Evolutionary conservation across 768 basidiomycete genomes (phyloP), one percentile per base, ranked within the genome.

Genomic region (Zangia roseola): DNA sequence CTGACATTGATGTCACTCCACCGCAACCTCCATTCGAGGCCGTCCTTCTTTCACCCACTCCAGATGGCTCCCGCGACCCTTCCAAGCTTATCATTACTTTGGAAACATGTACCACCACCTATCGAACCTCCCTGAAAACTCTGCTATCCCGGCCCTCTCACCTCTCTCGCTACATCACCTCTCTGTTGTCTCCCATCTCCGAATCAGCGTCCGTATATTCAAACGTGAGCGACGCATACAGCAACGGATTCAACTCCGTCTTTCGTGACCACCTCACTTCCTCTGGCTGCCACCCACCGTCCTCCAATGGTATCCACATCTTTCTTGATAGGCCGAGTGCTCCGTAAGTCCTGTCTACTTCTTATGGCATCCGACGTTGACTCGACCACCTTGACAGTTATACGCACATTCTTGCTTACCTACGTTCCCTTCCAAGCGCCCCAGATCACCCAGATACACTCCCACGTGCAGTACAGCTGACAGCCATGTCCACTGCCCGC

Each of bases 261-360:
- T 84, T 88, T 61, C 78, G 75, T 34, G 75, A 79, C 24, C 87
- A 89, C 55, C 78, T 88, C 8, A 68, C 78, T 13, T 78, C 83
- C 7, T 79, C 81, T 46, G 84, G 82, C 6, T 68, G 81, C 33
- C 61, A 84, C 4, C 57, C 70, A 1, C 75, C 72, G 21, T 61
- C 74, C 2, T 72, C 79, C 6, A 69, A 70, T 31, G 73, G 67
- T 37, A 66, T 91, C 30, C 86, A 90, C 53, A 58, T 92, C 13
- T 93, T 93, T 69, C 71, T 93, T 20, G 90, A 93, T 61, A 75
- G 90, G 21, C 78, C 90, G 1, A 90, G 89, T 57, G 72, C 82
- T 25, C 85, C 90, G 87, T 91, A 68, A 74, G 88, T 78, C 10
- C 12, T 26, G 4, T 16, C 9, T 44, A 42, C 43, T 37, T 43